phyloP scores from a whole-genome alignment of 768 basidiomycete genomes.

The Gymnopilus dilepis region DNA sequence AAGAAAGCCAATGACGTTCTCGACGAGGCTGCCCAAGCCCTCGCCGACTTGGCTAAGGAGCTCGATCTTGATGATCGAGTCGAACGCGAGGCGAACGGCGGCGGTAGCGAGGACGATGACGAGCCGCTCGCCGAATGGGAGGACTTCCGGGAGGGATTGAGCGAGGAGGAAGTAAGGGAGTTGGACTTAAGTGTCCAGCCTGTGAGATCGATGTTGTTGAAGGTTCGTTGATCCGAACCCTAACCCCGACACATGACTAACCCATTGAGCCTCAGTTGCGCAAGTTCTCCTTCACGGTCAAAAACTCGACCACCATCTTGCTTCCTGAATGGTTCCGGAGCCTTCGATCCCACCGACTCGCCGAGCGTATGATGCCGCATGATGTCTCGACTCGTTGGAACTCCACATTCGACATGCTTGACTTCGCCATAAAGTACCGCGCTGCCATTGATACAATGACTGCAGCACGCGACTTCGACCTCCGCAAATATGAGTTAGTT shows the following conservation, averaged over 20 bases:
- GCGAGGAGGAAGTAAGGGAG: slow-evolving; percentile 18
- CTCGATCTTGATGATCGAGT: neutral
- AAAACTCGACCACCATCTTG: slow-evolving; percentile 22
- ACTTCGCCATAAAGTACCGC: slow-evolving; percentile 33
- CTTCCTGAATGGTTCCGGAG: slow-evolving; percentile 24
- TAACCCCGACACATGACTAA: slow-evolving; percentile 8
- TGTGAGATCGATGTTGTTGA: slow-evolving; percentile 34
- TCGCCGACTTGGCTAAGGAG: neutral
- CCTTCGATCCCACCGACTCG: slow-evolving; percentile 19
- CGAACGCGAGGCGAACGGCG: neutral
- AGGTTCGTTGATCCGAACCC: slow-evolving; percentile 30
- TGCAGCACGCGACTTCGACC: slow-evolving; percentile 20
- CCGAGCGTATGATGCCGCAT: slow-evolving; percentile 35
- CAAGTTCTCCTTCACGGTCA: slow-evolving; percentile 15
- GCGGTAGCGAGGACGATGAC: neutral
- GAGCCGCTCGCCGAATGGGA: slow-evolving; percentile 2
- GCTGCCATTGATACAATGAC: slow-evolving; percentile 33
- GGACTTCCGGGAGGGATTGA: slow-evolving; percentile 9
- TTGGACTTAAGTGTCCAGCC: slow-evolving; percentile 28
- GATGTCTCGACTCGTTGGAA: slow-evolving; percentile 46
- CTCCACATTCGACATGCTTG: slow-evolving; percentile 43
- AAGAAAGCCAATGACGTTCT: neutral
- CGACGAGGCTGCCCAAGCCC: slow-evolving; percentile 4
- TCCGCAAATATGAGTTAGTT: slow-evolving; percentile 31
- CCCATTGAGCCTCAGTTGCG: slow-evolving; percentile 23